Base-by-base conservation (phyloP, 2,329 filamentous ascomycete species). In the Ophiostoma novo-ulmi region DNA sequence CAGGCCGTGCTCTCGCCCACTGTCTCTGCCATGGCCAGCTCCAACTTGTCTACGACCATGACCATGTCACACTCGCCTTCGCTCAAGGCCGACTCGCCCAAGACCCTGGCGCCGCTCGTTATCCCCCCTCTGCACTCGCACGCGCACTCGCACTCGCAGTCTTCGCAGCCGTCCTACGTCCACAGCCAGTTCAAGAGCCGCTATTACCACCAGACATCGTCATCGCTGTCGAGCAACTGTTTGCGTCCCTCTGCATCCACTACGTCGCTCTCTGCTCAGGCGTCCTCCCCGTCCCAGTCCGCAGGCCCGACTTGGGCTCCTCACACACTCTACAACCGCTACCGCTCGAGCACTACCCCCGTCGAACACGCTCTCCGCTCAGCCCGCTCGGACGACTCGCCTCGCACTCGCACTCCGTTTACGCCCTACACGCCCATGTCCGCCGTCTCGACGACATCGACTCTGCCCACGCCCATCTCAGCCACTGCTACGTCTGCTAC, bases 61-160 rank as follows among this genome's bases (percentile, higher is more conserved):
- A n/a, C 44, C 17, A 48, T 48, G 44, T 48, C 44, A 20, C 44
- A 64, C 35, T 38, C 61, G 61, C 61, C 61, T 7, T 64, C 61
- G 61, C 61, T 20, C 67, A 10, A 38, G 58, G 26, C 55, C 7
- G 52, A 55, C 0, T 67, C 65, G 39, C 66, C 65, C 22, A 87
- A 82, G 76, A 81, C 80, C 65, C 80, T 89, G 7, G 77, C 86
- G 0, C 87, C 86, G 36, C 81, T 89, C 31, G 82, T 87, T 55
- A 89, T 89, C 71, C 87, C 87, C 11, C 74, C 75, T 35, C 38
- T 38, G 36, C 61, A 67, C 48, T 44, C 64, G n/a, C 67, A 66
- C 20, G 5, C 31, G 6, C 31, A 38, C 39, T 39, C 55, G 2
- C 38, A 68, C 13, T 17, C 10, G 36, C 39, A 67, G n/a, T 2